Base-by-base conservation (phyloP, 805 yeast genomes). In the Wickerhamiella lipophila region DNA sequence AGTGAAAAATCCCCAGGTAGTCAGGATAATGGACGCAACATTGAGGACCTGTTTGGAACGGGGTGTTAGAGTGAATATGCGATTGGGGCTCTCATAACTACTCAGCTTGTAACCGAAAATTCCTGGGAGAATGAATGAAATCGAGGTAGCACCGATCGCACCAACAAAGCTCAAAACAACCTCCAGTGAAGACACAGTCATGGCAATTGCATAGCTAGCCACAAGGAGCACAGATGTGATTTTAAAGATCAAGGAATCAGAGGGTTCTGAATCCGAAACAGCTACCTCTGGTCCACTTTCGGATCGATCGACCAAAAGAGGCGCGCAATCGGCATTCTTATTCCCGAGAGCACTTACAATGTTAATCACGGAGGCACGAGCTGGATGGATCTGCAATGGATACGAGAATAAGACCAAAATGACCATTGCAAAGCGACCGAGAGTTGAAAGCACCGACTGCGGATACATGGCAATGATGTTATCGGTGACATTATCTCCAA, bases 341-440 rank as follows among this genome's bases (percentile, higher is more conserved):
- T 26, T 13, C 36, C 21, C 22, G 41, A 52, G 26, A 47, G 60
- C 80, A 58, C 72, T 77, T 27, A 78, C 62, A 36, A 87, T 78
- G 61, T 85, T 85, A 58, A 82, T 79, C 35, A 82, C 71, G 0
- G 95, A 84, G 2, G 83, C 80, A 56, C 96, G 72, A 26, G 94
- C 84, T 0, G 96, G 96, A 58, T 87, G 95, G 58, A 87, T 76
- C 73, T 86, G 94, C 54, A 88, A 66, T 6, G 96, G 96, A 61
- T 78, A 87, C n/a, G 92, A 82, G 49, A 86, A 71, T 54, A 81
- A 72, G 21, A 88, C 95, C 63, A 87, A 67, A 7, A 84, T 69
- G 4, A 83, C 89, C 54, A 87, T 87, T 3, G 88, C 83, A 9
- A 81, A 66, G 55, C 94, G 71, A 2, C 95, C 96, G 40, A 88